Percentiles rank a stretch among this genome's conserved stretches.
These are phyloP conservation scores for Candida endomychidarum DNA, from an alignment of 805 yeast species.

Conservation along the genomic window DNA sequence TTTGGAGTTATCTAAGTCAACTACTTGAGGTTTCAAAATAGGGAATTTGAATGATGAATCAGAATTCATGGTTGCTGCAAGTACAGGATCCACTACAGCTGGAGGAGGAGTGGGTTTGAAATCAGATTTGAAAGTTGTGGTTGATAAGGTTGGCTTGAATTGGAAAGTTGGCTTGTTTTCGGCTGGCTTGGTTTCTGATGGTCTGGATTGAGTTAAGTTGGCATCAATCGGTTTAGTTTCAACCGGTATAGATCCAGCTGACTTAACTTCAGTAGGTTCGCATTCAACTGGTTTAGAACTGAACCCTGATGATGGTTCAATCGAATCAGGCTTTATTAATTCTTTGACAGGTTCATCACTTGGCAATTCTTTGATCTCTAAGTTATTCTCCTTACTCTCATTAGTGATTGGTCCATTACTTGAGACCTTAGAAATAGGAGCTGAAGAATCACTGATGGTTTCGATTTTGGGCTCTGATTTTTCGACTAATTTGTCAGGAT, in stretches of 20 bases:
- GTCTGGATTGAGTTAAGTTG: no score
- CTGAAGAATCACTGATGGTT: background rate
- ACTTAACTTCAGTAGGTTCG: background rate
- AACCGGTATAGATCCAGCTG: background rate
- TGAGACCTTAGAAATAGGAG: background rate
- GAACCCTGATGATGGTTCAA: no score
- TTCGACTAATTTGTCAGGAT: constrained; percentile 1
- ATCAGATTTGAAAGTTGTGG: constrained; percentile 4
- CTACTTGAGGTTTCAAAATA: constrained; percentile 17
- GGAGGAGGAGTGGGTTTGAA: constrained; percentile 1
- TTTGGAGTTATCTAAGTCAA: constrained; percentile 21
- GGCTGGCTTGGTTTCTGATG: background rate
- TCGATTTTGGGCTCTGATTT: constrained; percentile 5
- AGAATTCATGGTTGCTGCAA: background rate
- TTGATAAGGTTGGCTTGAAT: constrained; percentile 7
- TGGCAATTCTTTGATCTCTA: no score
- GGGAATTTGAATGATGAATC: constrained; percentile 22
- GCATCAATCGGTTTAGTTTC: background rate
- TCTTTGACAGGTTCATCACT: no score
- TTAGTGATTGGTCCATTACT: background rate
- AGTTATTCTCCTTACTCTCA: no score
- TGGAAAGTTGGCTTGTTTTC: background rate
- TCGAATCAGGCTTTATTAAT: background rate
- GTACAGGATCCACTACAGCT: background rate
- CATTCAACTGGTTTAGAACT: background rate